Evolutionary conservation across 192 early-diverging fungal genomes (phyloP).

Genomic region (Lunasporangiospora selenospora): DNA sequence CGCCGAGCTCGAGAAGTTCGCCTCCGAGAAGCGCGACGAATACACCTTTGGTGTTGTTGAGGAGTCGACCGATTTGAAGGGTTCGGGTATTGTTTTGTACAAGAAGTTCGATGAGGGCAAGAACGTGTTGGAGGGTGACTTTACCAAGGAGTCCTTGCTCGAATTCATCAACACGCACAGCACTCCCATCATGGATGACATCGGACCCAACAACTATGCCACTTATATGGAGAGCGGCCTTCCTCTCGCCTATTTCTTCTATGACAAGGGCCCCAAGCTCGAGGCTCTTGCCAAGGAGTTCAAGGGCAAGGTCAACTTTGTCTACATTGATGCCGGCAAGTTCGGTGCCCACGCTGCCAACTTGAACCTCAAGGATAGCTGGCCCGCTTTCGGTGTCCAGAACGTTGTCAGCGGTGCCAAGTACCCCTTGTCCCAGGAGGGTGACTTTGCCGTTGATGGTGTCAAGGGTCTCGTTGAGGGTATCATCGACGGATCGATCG

Average conservation of each 20-base stretch:
- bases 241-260: slow-evolving; percentile 92
- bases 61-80: slow-evolving; percentile 60
- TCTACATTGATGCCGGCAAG: slow-evolving; percentile 88
- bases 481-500: slow-evolving; percentile 70
- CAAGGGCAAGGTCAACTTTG: slow-evolving; percentile 92
- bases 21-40: slow-evolving; percentile 86
- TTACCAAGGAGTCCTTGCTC: slow-evolving; percentile 61
- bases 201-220: slow-evolving; percentile 88
- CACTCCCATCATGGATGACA: slow-evolving; percentile 89
- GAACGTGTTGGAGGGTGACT: slow-evolving; percentile 67
- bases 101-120: slow-evolving; percentile 94
- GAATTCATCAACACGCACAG: slow-evolving; percentile 82
- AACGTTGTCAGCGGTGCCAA: slow-evolving; percentile 75
- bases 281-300: slow-evolving; percentile 80
- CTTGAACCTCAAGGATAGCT: slow-evolving; percentile 88
- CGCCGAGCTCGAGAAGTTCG: slow-evolving; percentile 69
- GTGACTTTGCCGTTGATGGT: slow-evolving; percentile 64
- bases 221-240: slow-evolving; percentile 87
- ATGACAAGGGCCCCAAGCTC: slow-evolving; percentile 62
- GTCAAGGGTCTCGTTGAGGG: slow-evolving; percentile 69
- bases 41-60: slow-evolving; percentile 82
- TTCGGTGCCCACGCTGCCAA: slow-evolving; percentile 88
- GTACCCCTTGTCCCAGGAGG: slow-evolving; percentile 84
- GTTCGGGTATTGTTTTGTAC: slow-evolving; percentile 81
- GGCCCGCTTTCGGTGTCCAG: slow-evolving; percentile 95